These are phyloP conservation scores for Cercophora samala DNA, from an alignment of 495 filamentous ascomycete genomes.

Conservation along the genomic window DNA sequence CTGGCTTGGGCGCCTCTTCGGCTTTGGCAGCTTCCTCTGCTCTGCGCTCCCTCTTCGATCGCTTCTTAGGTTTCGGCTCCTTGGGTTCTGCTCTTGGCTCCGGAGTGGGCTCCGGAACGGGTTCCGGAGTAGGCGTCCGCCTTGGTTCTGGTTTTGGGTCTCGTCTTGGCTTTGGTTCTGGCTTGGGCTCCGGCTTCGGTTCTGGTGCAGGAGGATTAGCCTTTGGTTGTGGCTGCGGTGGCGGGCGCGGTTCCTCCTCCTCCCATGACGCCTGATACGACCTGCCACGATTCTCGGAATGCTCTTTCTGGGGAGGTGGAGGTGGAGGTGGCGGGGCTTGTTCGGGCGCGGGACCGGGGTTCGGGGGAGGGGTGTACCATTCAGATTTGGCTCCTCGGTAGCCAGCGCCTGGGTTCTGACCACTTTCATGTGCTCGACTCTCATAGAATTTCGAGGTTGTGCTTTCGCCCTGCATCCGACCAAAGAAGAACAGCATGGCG, in stretches of 20 bases:
- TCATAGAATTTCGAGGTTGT: constrained; percentile 1
- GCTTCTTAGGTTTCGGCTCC: constrained; percentile 39
- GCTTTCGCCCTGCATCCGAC: constrained; percentile 11
- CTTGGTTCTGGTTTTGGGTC: constrained; percentile 15
- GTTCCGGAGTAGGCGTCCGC: not conserved
- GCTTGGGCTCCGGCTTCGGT: constrained; percentile 13
- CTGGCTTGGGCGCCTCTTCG: constrained; percentile 5
- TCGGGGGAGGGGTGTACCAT: constrained; percentile 33
- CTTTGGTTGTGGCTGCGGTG: constrained; percentile 25
- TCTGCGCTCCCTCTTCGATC: not conserved
- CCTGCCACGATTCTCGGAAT: constrained; percentile 28
- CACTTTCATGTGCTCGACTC: constrained; percentile 19
- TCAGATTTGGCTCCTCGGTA: constrained; percentile 21
- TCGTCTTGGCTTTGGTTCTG: constrained; percentile 23
- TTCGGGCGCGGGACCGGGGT: constrained; percentile 34
- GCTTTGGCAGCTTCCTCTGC: not conserved
- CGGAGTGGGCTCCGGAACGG: constrained; percentile 21
- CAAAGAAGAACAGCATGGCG: constrained; percentile 14
- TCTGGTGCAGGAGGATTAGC: constrained; percentile 15
- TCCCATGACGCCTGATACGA: constrained; percentile 47
- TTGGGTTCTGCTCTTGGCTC: constrained; percentile 28
- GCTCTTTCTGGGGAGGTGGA: constrained; percentile 31
- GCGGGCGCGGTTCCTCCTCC: constrained; percentile 29
- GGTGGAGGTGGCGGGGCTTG: constrained; percentile 39
- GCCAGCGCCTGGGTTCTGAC: constrained; percentile 19